phyloP scores from a whole-genome alignment of 306 rosid genomes.

The Cicer chorassanicum region DNA sequence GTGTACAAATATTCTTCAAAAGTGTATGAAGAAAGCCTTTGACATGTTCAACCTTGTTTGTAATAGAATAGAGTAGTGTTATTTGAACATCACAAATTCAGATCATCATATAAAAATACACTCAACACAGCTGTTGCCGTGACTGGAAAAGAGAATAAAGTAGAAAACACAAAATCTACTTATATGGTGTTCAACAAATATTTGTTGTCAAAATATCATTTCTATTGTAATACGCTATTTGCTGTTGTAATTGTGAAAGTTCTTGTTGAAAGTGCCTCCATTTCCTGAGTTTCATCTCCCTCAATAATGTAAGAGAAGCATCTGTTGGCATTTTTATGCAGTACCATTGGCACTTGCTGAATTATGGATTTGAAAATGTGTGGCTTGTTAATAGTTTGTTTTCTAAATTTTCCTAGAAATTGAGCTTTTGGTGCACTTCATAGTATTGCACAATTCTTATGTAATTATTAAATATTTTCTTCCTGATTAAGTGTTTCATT shows the following conservation, averaged over 20 bases:
- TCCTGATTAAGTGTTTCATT: not conserved
- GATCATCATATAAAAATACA: too few relatives aligned
- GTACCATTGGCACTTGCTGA: too few relatives aligned
- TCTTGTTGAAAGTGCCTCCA: slow-evolving; percentile 7
- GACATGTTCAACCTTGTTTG: slow-evolving; percentile 29
- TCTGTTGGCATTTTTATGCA: not conserved
- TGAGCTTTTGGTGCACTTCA: not conserved
- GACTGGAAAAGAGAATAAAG: not conserved
- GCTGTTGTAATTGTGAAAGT: slow-evolving; percentile 5
- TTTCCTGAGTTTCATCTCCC: not conserved
- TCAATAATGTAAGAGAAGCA: not conserved
- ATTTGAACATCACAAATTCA: not conserved
- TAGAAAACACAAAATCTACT: not conserved
- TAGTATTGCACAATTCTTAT: not conserved
- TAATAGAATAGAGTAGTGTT: not conserved
- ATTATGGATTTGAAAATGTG: slow-evolving; percentile 13
- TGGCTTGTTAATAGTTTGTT: slow-evolving; percentile 1
- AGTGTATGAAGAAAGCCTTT: slow-evolving; percentile 28
- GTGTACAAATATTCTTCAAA: slow-evolving; percentile 43
- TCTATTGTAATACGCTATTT: not conserved
- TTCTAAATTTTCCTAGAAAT: not conserved
- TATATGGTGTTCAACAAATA: not conserved
- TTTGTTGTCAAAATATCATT: not conserved
- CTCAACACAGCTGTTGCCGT: not conserved
- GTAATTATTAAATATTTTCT: not conserved